Evolutionary conservation across 2,329 filamentous ascomycete species (phyloP), one percentile per base, ranked within the genome.

Genomic region (Penicillium vulpinum): DNA sequence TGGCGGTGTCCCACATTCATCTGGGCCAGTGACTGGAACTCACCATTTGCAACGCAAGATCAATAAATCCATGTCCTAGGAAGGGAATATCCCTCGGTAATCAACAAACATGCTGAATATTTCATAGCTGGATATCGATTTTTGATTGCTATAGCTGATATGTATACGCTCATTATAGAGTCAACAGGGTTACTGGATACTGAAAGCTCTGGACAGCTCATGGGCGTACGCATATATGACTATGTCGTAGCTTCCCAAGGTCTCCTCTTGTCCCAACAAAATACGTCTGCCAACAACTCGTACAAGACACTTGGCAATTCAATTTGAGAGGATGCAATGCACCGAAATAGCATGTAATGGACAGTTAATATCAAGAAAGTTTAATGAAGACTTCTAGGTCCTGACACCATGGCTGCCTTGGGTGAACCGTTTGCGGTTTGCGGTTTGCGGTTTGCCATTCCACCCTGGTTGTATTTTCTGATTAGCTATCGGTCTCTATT

Each of bases 1-100:
- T 97, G 92, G 91, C 85, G 91, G 41, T 97, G 93, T 73, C 80
- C 83, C 2, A 96, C 91, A 0, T 97, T 97, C 66, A 91, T 87
- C 43, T 88, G 85, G 85, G 81, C 78, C 43, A 86, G 81, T 65
- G 85, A 87, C 68, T 87, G 82, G 85, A 85, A 82, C 69, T 70
- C 67, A 7, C 60, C 61, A 13, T 16, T 15, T 21, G 21, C 31
- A n/a, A 45, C 53, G 5, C 26, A 52, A 24, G 53, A 48, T 36
- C 15, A 21, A 50, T 59, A 24, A 11, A 39, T 36, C 7, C 16
- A 36, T 50, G n/a, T 39, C 18, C 9, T 21, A 38, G 18, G 1
- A 33, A 31, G 21, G n/a, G 9, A 10, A 43, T 24, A 31, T 51
- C 2, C 16, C 50, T 46, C 3, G 3, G 16, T 46, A 22, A n/a